phyloP scores from a whole-genome alignment of 768 basidiomycete genomes.

The Phlebiopsis gigantea region DNA sequence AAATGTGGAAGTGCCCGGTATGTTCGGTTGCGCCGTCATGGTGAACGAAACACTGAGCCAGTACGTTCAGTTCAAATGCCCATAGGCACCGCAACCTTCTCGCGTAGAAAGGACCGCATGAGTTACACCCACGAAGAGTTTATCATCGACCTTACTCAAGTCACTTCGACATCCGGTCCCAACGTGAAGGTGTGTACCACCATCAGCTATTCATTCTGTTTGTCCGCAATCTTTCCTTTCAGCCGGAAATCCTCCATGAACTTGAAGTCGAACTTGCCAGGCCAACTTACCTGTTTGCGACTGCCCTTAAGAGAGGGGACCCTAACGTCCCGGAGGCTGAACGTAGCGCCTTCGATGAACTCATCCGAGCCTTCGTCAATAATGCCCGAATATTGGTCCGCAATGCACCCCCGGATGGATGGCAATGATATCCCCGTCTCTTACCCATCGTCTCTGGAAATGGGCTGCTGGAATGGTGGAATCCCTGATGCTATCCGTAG shows the following conservation, averaged over 20 bases:
- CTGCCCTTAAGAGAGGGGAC: conserved; percentile 66
- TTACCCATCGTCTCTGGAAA: neutral
- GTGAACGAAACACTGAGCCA: neutral
- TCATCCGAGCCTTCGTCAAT: conserved; percentile 89
- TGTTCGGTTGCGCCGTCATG: conserved; percentile 22
- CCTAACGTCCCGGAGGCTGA: conserved; percentile 55
- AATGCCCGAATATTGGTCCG: conserved; percentile 85
- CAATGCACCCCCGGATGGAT: conserved; percentile 39
- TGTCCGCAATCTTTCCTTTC: conserved; percentile 1
- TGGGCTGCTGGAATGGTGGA: neutral
- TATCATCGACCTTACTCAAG: conserved; percentile 90
- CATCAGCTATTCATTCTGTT: conserved; percentile 16
- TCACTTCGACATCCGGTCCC: conserved; percentile 50
- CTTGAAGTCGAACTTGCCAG: conserved; percentile 86
- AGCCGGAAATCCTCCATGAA: conserved; percentile 73
- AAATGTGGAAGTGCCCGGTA: conserved; percentile 85
- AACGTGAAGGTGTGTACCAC: conserved; percentile 39
- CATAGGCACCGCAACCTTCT: conserved; percentile 51
- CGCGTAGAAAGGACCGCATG: conserved; percentile 83
- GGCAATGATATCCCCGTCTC: conserved; percentile 8
- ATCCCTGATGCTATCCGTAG: neutral
- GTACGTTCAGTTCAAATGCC: conserved; percentile 54
- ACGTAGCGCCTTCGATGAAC: conserved; percentile 78
- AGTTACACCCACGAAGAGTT: conserved; percentile 94
- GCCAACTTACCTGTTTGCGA: conserved; percentile 61